Conservation (phyloP, 352 stramenopile species). For the Globisporangium solare region DNA sequence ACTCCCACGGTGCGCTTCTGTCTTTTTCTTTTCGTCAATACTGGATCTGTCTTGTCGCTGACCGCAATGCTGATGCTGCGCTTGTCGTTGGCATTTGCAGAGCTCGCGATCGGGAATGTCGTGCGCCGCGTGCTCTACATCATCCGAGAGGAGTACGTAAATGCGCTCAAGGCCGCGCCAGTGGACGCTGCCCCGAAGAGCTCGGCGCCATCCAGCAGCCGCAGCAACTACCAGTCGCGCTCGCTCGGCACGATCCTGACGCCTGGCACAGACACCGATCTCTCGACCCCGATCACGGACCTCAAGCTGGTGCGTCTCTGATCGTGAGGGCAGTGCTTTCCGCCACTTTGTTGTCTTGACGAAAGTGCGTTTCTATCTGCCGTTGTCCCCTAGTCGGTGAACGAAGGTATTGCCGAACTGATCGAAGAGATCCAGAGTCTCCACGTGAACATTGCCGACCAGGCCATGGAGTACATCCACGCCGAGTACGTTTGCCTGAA, state of each 20-base stretch:
- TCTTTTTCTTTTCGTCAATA: neutral
- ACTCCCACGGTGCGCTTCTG: constrained; percentile 44
- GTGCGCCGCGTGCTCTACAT: constrained; percentile 87
- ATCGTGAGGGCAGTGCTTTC: neutral
- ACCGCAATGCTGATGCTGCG: neutral
- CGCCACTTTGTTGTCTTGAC: neutral
- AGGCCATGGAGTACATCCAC: constrained; percentile 96
- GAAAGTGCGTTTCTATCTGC: neutral
- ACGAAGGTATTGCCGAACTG: constrained; percentile 94
- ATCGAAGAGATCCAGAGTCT: constrained; percentile 94
- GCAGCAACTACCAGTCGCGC: constrained; percentile 58
- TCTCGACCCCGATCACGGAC: constrained; percentile 78
- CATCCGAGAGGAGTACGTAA: constrained; percentile 84
- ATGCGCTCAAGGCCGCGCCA: constrained; percentile 53
- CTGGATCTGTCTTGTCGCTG: too few relatives aligned
- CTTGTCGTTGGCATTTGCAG: constrained; percentile 16
- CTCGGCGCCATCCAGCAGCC: constrained; percentile 22
- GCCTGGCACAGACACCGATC: constrained; percentile 72
- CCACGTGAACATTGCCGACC: constrained; percentile 95
- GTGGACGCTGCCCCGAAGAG: constrained; percentile 7
- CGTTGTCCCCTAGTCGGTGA: constrained; percentile 69
- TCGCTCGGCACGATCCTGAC: constrained; percentile 81
- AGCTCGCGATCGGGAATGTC: constrained; percentile 87
- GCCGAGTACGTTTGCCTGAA: constrained; percentile 62
- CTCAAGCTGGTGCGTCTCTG: constrained; percentile 56